Evolutionary conservation across 1,284 basidiomycete species (phyloP).

Genomic region (Quambalaria eucalypti): DNA sequence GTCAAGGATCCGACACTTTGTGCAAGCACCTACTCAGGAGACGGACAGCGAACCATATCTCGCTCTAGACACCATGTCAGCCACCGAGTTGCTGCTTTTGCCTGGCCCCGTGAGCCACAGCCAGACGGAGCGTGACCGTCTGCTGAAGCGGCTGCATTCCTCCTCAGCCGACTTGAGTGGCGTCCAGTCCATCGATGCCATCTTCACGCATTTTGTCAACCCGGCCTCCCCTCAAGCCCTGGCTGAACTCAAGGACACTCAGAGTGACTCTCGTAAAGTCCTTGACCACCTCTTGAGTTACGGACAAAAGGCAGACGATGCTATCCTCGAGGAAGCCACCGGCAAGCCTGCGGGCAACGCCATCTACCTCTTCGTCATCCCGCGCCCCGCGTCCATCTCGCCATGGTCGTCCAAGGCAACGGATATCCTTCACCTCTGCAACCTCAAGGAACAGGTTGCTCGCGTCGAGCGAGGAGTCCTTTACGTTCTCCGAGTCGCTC

Average conservation of each 20-base stretch:
- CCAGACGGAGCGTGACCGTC: conserved; percentile 54
- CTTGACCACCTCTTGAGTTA: conserved; percentile 75
- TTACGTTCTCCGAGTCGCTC: conserved; percentile 55
- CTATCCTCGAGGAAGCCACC: conserved; percentile 52
- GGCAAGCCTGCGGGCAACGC: conserved; percentile 16
- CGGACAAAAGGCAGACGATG: conserved; percentile 59
- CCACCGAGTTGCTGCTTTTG: background rate
- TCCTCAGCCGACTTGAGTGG: conserved; percentile 48
- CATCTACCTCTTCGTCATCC: conserved; percentile 31
- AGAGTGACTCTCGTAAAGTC: conserved; percentile 52
- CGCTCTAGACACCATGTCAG: background rate
- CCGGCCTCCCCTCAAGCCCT: conserved; percentile 54
- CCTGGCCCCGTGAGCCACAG: background rate
- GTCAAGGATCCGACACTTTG: no score
- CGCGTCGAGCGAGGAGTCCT: conserved; percentile 76
- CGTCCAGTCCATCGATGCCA: conserved; percentile 67
- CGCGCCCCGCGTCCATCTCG: conserved; percentile 56
- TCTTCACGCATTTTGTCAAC: conserved; percentile 79
- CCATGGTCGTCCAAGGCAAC: conserved; percentile 98
- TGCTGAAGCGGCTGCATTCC: conserved; percentile 60
- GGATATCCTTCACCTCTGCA: conserved; percentile 73
- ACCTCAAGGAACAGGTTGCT: conserved; percentile 61
- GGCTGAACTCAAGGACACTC: conserved; percentile 52
- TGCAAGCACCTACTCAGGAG: no score
- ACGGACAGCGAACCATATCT: no score